Conservation (phyloP, 768 basidiomycete genomes). For the Mycena galericulata region DNA sequence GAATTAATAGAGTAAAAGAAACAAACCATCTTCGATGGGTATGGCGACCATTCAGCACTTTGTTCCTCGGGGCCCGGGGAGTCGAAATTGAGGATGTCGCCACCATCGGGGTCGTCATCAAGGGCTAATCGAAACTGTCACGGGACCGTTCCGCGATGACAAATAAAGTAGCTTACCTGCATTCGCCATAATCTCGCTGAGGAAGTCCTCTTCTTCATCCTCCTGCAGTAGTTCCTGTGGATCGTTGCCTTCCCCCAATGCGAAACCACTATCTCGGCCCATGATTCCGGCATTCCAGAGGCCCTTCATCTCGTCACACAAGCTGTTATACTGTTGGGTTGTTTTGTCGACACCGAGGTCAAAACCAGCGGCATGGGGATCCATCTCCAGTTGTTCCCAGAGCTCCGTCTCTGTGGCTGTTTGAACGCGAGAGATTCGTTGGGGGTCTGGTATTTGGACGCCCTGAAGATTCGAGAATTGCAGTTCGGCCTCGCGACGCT, state of each 20-base stretch:
- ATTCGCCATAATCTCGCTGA: constrained; percentile 13
- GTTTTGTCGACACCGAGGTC: neutral
- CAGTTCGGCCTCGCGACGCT: neutral
- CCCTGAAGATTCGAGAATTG: neutral
- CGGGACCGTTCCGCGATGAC: neutral
- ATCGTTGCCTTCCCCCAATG: neutral
- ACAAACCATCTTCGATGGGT: constrained; percentile 15
- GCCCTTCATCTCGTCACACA: neutral
- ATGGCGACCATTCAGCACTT: constrained; percentile 14
- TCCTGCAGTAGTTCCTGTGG: neutral
- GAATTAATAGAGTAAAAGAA: neutral
- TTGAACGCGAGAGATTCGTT: neutral
- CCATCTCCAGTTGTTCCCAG: neutral
- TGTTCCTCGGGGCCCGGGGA: neutral
- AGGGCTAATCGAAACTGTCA: neutral
- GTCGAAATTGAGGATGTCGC: constrained; percentile 27
- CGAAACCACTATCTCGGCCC: neutral
- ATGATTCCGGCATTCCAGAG: constrained; percentile 16
- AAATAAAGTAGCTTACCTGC: constrained; percentile 5
- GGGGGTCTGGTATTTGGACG: neutral
- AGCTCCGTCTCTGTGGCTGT: neutral
- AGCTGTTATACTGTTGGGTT: neutral
- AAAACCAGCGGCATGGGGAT: neutral
- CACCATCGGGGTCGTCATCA: neutral
- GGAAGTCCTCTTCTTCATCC: constrained; percentile 10